Base-by-base conservation (phyloP, 805 yeast genomes). In the Starmera caribaea region DNA sequence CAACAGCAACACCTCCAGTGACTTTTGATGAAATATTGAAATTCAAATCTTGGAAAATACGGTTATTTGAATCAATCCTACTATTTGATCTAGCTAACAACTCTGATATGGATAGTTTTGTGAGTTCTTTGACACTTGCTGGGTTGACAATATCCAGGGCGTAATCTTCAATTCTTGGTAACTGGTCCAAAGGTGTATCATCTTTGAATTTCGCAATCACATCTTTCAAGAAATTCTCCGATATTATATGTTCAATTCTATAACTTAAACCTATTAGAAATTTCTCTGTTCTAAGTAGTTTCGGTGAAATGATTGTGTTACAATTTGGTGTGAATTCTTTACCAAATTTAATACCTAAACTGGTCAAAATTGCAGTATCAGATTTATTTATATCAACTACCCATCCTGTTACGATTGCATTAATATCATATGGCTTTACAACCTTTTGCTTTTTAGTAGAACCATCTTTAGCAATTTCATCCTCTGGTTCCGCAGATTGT, bases 221-320 rank as follows among this genome's bases (percentile, higher is more conserved):
- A 33, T 73, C 75, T 2, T 59, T 59, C 2, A 80, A 42, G 43
- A 76, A 80, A 4, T 59, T 52, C 0, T 88, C 85, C 28, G 74
- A 71, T 1, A 83, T 47, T 3, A 79, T 71, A 39, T 65, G 59
- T n/a, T 62, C 58, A 9, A 66, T 43, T 36, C 68, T 76, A 33
- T 66, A 66, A 38, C 87, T 74, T 38, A 88, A 61, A 16, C 88
- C 76, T 34, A 73, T 71, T 39, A 90, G 66, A 51, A 90, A 89
- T 60, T 90, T 92, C 42, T 83, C 95, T 0, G 97, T 90, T 47
- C 97, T 67, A 49, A 83, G 55, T n/a, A 82, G 68, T 44, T 76
- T 76, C 1, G 97, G 96, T 0, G 97, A 89, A 10, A 89, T 74
- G 10, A 83, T 60, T 0, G 74, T 59, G 49, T 76, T 73, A 1